Evolutionary conservation across 352 stramenopile species (phyloP).

Genomic region (Aphanomyces astaci): DNA sequence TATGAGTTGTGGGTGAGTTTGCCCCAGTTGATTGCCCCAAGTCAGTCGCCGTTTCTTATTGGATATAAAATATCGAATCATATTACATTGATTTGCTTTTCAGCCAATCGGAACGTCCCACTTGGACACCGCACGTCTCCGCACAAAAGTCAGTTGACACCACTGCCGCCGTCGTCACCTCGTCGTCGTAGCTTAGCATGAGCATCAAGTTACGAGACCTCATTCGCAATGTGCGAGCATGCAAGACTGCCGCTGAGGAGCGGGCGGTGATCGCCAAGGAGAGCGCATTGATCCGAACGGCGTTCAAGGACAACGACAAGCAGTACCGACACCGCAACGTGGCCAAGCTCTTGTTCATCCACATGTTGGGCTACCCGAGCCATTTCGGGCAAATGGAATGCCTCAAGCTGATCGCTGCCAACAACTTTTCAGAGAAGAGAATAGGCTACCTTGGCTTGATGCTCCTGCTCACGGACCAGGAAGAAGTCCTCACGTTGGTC

Average conservation of each 20-base stretch:
- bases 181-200: conserved; percentile 59
- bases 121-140: not conserved
- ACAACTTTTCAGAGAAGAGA: conserved; percentile 98
- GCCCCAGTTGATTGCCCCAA: not conserved
- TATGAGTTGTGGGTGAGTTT: no score
- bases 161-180: not conserved
- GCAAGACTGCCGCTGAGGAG: conserved; percentile 98
- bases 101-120: not conserved
- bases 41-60: not conserved
- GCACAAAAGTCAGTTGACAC: not conserved
- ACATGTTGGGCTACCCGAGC: conserved; percentile 99
- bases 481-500: conserved; percentile 98
- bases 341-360: conserved; percentile 99
- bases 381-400: conserved; percentile 99
- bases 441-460: conserved; percentile 98
- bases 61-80: not conserved
- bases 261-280: conserved; percentile 98
- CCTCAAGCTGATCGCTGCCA: conserved; percentile 98
- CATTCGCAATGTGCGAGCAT: conserved; percentile 96
- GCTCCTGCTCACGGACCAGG: conserved; percentile 96
- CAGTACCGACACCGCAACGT: conserved; percentile 98
- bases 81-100: not conserved
- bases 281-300: conserved; percentile 97
- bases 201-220: conserved; percentile 97
- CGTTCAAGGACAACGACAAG: conserved; percentile 96